A percentile compares a stretch with the other conserved stretches of the same genome.
phyloP scores from a whole-genome alignment of 2,329 filamentous ascomycete genomes.

The Stemphylium lycopersici region DNA sequence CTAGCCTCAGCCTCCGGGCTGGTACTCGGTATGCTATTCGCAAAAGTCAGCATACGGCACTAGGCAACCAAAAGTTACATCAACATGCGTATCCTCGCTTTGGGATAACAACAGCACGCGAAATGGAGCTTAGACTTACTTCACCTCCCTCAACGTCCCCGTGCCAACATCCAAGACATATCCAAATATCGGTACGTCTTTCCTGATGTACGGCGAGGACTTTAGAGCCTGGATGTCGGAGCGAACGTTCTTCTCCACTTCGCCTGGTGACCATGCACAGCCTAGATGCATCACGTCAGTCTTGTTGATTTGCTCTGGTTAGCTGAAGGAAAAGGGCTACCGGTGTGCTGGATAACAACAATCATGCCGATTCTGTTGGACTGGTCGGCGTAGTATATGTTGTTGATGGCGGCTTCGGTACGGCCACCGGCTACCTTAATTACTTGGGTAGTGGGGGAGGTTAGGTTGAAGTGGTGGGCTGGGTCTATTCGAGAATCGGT shows the following conservation, averaged over 20 bases:
- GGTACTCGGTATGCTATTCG: conserved; percentile 17
- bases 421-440: conserved; percentile 26
- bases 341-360: conserved; percentile 27
- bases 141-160: conserved; percentile 24
- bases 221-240: conserved; percentile 20
- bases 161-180: conserved; percentile 26
- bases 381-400: conserved; percentile 22
- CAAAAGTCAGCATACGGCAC: conserved; percentile 3
- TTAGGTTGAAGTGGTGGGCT: conserved; percentile 30
- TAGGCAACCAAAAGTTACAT: too few relatives aligned
- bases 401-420: conserved; percentile 10
- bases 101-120: too few relatives aligned
- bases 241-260: conserved; percentile 20
- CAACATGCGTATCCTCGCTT: neutral
- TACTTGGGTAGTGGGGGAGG: conserved; percentile 19
- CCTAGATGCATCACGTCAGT: conserved; percentile 3
- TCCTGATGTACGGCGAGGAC: conserved; percentile 18
- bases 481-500: conserved; percentile 16
- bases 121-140: conserved; percentile 17
- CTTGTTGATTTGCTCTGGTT: neutral
- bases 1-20: conserved; percentile 21
- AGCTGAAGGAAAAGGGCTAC: neutral
- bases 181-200: conserved; percentile 25
- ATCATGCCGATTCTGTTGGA: conserved; percentile 24
- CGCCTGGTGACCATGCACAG: conserved; percentile 15